phyloP scores from a whole-genome alignment of 495 filamentous ascomycete species.

The Penicillium steckii region DNA sequence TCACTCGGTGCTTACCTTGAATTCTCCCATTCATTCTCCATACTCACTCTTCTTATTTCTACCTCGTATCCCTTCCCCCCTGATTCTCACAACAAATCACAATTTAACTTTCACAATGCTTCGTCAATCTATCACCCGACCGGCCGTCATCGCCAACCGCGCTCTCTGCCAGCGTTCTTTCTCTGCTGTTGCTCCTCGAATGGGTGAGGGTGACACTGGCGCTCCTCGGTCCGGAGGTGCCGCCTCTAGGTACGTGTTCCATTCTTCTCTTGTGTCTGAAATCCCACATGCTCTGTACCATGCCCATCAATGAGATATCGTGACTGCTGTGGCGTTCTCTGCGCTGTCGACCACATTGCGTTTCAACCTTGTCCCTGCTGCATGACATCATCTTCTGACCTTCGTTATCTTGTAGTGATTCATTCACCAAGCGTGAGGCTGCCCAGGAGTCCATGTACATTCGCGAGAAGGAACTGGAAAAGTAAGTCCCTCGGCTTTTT shows the following conservation, averaged over 20 bases:
- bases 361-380: constrained; percentile 3
- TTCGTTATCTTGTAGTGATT: constrained; percentile 57
- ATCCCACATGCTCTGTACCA: constrained; percentile 1
- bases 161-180: constrained; percentile 57
- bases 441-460: constrained; percentile 84
- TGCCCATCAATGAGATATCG: not conserved
- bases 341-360: not conserved
- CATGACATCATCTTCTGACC: constrained; percentile 21
- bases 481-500: constrained; percentile 45
- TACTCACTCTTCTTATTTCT: too few species aligned
- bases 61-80: constrained; percentile 1
- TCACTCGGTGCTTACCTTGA: not conserved
- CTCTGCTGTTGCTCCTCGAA: constrained; percentile 58
- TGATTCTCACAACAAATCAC: constrained; percentile 4
- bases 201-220: constrained; percentile 70
- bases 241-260: constrained; percentile 31
- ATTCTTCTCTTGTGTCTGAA: too few species aligned
- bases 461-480: constrained; percentile 78
- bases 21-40: too few species aligned
- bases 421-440: constrained; percentile 87
- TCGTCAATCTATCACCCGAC: constrained; percentile 61
- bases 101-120: constrained; percentile 52
- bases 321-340: not conserved
- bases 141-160: constrained; percentile 51
- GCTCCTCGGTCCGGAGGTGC: constrained; percentile 48